phyloP scores from a whole-genome alignment of 108 stramenopile species.

The Cylindrotheca closterium region DNA sequence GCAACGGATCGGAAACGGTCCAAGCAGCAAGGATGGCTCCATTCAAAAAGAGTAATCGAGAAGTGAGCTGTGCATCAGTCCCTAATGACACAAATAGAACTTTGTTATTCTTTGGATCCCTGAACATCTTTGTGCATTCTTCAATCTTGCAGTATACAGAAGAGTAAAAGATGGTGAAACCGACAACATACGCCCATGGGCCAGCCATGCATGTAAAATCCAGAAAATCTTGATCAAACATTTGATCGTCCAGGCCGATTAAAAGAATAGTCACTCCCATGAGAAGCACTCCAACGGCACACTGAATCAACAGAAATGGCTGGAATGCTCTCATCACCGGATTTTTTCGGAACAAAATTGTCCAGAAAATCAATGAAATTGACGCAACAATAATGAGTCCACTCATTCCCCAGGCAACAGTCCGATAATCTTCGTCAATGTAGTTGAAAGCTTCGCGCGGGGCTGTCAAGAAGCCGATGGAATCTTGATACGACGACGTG shows the following conservation, averaged over 20 bases:
- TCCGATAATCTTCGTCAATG: conserved; percentile 23
- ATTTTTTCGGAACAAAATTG: conserved; percentile 25
- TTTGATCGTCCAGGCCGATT: conserved; percentile 38
- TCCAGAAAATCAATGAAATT: conserved; percentile 39
- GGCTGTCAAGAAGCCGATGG: conserved; percentile 14
- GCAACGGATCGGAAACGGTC: conserved; percentile 33
- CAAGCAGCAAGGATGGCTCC: conserved; percentile 26
- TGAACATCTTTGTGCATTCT: conserved; percentile 39
- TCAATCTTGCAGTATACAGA: conserved; percentile 53
- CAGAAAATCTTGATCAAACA: conserved; percentile 10
- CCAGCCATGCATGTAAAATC: conserved; percentile 29
- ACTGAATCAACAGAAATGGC: conserved; percentile 49
- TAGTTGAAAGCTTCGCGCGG: conserved; percentile 15
- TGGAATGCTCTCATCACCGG: conserved; percentile 52
- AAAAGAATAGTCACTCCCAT: conserved; percentile 42
- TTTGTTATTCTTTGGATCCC: conserved; percentile 16
- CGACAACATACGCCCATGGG: conserved; percentile 48
- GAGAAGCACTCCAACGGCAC: conserved; percentile 36
- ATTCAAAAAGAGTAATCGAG: conserved; percentile 23
- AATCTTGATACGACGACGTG: conserved; percentile 16
- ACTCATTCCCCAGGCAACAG: conserved; percentile 26
- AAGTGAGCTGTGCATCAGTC: conserved; percentile 7
- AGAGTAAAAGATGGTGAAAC: conserved; percentile 50
- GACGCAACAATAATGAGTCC: conserved; percentile 30
- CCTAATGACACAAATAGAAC: conserved; percentile 12